These are phyloP conservation scores for Daldinia caldariorum DNA, from an alignment of 495 filamentous ascomycete genomes.

Conservation along the genomic window DNA sequence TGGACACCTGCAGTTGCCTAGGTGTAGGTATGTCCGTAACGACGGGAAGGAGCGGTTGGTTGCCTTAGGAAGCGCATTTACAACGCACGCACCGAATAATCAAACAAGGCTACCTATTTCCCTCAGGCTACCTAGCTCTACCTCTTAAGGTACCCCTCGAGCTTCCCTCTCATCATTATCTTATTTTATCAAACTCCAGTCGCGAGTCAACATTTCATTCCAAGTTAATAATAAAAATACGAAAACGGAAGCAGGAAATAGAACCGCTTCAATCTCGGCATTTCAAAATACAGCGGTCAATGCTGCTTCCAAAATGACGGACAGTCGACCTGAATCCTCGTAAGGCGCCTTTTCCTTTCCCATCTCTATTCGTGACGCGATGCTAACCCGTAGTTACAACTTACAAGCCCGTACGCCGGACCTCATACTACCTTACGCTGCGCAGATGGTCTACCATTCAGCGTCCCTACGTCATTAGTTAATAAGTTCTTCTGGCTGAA, in stretches of 20 bases:
- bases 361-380: neutral
- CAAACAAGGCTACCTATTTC: too few species aligned
- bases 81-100: too few species aligned
- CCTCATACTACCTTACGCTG: slow-evolving; percentile 33
- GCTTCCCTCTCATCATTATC: too few species aligned
- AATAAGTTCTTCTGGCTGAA: neutral
- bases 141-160: too few species aligned
- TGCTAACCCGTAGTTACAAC: slow-evolving; percentile 28
- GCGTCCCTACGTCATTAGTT: slow-evolving; percentile 33
- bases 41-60: too few species aligned
- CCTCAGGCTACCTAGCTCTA: too few species aligned
- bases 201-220: neutral
- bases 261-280: neutral
- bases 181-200: neutral
- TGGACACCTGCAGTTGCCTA: neutral
- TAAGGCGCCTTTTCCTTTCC: neutral
- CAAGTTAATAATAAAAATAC: neutral
- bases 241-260: neutral
- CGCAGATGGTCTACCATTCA: slow-evolving; percentile 19
- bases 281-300: neutral
- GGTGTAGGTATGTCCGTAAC: neutral
- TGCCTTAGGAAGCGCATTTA: too few species aligned
- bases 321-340: neutral
- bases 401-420: slow-evolving; percentile 44
- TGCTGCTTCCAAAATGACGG: neutral